These are phyloP conservation scores for Monosporascus sp. DNA, from an alignment of 2,329 filamentous ascomycete genomes.

Conservation along the genomic window DNA sequence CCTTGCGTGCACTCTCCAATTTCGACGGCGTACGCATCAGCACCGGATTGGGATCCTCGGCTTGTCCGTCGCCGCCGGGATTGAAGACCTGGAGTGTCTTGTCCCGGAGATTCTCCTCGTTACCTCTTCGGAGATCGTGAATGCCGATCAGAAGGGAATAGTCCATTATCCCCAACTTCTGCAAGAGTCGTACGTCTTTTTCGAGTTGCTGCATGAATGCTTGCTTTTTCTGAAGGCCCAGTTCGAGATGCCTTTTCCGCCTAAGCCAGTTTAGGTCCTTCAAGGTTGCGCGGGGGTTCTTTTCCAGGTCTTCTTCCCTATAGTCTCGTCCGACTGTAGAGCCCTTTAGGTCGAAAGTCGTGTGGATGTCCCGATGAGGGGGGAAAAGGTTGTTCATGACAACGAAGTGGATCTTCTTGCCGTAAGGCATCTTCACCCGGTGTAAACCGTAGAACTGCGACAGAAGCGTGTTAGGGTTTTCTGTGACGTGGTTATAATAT, in stretches of 20 bases:
- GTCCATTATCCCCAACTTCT: slow-evolving; percentile 94
- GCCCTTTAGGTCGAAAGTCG: slow-evolving; percentile 94
- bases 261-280: slow-evolving; percentile 97
- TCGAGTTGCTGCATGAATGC: slow-evolving; percentile 86
- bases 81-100: slow-evolving; percentile 94
- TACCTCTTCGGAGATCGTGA: slow-evolving; percentile 83
- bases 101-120: slow-evolving; percentile 85
- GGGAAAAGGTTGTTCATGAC: slow-evolving; percentile 99
- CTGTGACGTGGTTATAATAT: slow-evolving; percentile 87
- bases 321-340: slow-evolving; percentile 93
- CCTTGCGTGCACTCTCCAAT: slow-evolving; percentile 84
- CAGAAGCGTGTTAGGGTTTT: slow-evolving; percentile 93
- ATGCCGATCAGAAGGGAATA: slow-evolving; percentile 94
- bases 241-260: slow-evolving; percentile 76
- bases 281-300: slow-evolving; percentile 85
- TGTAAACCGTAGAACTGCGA: slow-evolving; percentile 98
- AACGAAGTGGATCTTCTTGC: slow-evolving; percentile 97
- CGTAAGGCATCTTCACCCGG: slow-evolving; percentile 96
- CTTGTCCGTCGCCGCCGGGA: slow-evolving; percentile 63
- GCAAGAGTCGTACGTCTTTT: slow-evolving; percentile 78
- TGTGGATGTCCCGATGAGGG: slow-evolving; percentile 93
- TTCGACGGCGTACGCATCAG: slow-evolving; percentile 90
- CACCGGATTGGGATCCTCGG: slow-evolving; percentile 54
- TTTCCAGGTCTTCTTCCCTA: slow-evolving; percentile 77
- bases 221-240: slow-evolving; percentile 82